Conservation (phyloP, 225 moss, liverwort and hornwort genomes). For the Pseudoscleropodium purum region DNA sequence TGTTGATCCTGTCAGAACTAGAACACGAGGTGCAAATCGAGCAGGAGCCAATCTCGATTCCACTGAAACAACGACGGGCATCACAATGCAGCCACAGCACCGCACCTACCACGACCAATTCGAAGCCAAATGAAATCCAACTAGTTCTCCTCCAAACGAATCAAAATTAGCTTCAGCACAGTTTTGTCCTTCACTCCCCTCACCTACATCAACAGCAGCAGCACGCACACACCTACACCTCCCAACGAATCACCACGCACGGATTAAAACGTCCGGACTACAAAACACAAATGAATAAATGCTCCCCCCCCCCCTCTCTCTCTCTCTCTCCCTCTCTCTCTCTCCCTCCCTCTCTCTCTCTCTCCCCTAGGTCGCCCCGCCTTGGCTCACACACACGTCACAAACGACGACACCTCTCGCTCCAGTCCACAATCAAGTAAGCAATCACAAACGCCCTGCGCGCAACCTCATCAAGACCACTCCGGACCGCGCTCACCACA, state of each 20-base stretch:
- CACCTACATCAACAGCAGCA: background rate
- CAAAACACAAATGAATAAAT: background rate
- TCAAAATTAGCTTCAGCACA: background rate
- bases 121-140: background rate
- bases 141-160: background rate
- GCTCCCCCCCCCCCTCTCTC: background rate
- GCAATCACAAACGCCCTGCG: background rate
- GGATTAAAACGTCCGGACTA: background rate
- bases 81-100: slow-evolving; percentile 16
- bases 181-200: background rate
- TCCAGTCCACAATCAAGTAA: background rate
- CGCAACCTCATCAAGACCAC: background rate
- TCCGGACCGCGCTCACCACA: background rate
- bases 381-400: background rate
- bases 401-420: background rate
- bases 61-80: background rate
- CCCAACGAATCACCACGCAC: background rate
- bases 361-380: slow-evolving; percentile 5
- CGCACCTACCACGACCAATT: background rate
- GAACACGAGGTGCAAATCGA: background rate
- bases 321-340: background rate
- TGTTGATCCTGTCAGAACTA: background rate
- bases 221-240: background rate
- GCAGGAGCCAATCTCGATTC: background rate
- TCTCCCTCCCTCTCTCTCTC: background rate